Evolutionary conservation across 805 yeast species (phyloP).

Genomic region (Ogataea methanolica): DNA sequence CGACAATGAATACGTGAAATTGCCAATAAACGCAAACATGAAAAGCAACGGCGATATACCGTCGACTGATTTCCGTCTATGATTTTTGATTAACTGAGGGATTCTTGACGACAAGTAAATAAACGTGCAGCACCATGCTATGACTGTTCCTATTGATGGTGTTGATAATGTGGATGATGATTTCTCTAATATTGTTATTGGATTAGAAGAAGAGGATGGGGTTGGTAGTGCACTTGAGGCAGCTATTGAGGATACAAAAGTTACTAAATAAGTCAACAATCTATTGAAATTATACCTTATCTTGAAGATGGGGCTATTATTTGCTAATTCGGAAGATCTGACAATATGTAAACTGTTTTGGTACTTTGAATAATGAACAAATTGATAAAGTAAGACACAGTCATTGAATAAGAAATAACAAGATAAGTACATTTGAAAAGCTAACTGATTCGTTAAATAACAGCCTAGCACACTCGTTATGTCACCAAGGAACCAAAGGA

Average conservation of each 20-base stretch:
- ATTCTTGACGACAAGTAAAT: constrained; percentile 75
- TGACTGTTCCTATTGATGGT: constrained; percentile 28
- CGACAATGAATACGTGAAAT: constrained; percentile 69
- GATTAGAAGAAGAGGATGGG: no score
- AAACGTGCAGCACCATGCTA: constrained; percentile 78
- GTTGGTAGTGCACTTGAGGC: no score
- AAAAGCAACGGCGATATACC: constrained; percentile 82
- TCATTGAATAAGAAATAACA: constrained; percentile 73
- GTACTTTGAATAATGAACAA: constrained; percentile 54
- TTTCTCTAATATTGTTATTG: no score
- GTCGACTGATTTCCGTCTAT: constrained; percentile 71
- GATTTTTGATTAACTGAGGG: constrained; percentile 82
- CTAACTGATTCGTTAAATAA: constrained; percentile 66
- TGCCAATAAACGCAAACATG: constrained; percentile 74
- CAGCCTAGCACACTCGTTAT: constrained; percentile 54
- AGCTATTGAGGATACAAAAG: no score
- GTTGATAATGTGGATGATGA: not conserved
- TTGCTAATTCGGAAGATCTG: not conserved
- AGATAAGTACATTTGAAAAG: constrained; percentile 75
- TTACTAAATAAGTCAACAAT: no score
- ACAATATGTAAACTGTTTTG: no score
- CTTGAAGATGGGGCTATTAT: no score
- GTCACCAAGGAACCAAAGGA: constrained; percentile 33
- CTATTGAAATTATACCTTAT: no score
- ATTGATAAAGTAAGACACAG: constrained; percentile 62